These are phyloP conservation scores for Trametes gibbosa DNA, from an alignment of 768 basidiomycete genomes.

Conservation along the genomic window DNA sequence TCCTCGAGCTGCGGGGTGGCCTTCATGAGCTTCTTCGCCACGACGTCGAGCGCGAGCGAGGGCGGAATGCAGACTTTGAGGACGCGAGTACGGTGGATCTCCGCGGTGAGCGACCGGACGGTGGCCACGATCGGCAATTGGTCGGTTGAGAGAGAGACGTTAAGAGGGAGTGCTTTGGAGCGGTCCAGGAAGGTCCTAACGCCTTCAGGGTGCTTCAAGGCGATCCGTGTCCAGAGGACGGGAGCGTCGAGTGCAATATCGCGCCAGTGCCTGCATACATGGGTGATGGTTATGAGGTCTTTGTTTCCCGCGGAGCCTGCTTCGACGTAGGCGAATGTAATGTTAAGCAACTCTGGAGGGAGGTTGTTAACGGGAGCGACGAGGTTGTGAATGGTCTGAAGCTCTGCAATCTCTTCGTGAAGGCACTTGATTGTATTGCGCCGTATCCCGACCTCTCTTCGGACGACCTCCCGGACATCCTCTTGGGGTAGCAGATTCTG, in stretches of 20 bases:
- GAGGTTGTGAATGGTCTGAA: neutral
- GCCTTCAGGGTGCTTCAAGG: neutral
- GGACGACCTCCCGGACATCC: neutral
- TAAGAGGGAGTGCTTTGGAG: neutral
- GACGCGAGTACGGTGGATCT: neutral
- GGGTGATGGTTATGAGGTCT: neutral
- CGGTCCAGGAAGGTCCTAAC: neutral
- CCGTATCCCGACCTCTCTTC: neutral
- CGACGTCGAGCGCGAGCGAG: neutral
- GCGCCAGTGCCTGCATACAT: constrained; percentile 6
- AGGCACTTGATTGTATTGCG: neutral
- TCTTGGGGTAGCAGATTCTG: neutral
- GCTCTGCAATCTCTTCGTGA: neutral
- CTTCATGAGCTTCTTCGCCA: neutral
- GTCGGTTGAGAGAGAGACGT: neutral
- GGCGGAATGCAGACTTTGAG: neutral
- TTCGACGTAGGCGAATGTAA: neutral
- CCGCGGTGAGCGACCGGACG: neutral
- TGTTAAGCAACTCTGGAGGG: neutral
- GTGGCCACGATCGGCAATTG: neutral
- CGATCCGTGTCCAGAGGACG: neutral
- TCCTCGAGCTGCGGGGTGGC: neutral
- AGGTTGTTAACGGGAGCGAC: neutral
- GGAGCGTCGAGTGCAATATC: neutral
- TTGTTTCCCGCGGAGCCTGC: neutral